Conservation (phyloP, 192 early-diverging fungal species). For the Endogone sp. region DNA sequence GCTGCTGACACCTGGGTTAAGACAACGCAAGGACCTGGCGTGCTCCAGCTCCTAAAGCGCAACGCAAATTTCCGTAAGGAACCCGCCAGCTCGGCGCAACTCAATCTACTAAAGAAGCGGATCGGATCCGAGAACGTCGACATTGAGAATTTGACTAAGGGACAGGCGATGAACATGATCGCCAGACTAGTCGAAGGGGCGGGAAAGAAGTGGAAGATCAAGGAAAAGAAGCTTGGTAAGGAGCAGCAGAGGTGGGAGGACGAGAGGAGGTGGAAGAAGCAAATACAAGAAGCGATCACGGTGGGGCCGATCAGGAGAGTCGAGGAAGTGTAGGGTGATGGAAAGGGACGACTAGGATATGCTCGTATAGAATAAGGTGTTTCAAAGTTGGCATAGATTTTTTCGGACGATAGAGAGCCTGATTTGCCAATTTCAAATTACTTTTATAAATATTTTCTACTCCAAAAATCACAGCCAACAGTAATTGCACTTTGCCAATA, state of each 20-base stretch:
- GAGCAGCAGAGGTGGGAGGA: slow-evolving; percentile 2
- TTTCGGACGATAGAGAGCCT: no score
- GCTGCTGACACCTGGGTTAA: slow-evolving; percentile 62
- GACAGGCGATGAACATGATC: slow-evolving; percentile 70
- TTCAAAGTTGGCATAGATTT: no score
- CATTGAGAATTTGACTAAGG: slow-evolving; percentile 42
- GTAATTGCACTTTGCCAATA: no score
- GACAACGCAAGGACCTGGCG: slow-evolving; percentile 12
- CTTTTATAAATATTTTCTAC: no score
- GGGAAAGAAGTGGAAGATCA: slow-evolving; percentile 40
- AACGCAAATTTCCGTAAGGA: slow-evolving; percentile 49
- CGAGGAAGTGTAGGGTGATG: background rate
- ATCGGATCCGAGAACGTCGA: slow-evolving; percentile 33
- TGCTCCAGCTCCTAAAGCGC: slow-evolving; percentile 24
- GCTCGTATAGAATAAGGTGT: no score
- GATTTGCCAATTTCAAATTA: no score
- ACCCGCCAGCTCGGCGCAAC: slow-evolving; percentile 51
- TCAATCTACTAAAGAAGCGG: slow-evolving; percentile 32
- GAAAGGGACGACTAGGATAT: no score
- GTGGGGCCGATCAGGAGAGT: background rate
- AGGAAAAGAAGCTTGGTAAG: slow-evolving; percentile 13
- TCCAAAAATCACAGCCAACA: no score
- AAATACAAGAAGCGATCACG: background rate
- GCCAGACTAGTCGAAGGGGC: slow-evolving; percentile 50
- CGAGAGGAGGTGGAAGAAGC: background rate